A percentile compares a stretch with the other conserved stretches of the same genome.
phyloP scores from a whole-genome alignment of 2,329 filamentous ascomycete genomes.

The Sordariomycetes sp. region DNA sequence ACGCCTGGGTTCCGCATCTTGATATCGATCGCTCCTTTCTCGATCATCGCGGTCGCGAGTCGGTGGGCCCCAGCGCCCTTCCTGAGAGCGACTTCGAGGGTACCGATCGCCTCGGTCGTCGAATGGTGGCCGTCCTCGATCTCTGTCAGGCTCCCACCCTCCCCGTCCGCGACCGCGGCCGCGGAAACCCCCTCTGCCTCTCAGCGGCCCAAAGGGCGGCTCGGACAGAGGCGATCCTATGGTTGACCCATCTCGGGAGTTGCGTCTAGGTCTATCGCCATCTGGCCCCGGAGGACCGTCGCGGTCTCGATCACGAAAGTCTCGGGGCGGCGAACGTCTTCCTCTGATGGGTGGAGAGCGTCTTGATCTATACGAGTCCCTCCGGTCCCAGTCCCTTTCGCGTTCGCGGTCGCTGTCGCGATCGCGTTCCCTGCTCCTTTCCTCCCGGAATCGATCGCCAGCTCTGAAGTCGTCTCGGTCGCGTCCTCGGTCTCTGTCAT shows the following conservation, averaged over 20 bases:
- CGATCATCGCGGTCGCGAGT: constrained; percentile 45
- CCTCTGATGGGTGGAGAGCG: constrained; percentile 52
- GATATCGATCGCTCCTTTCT: constrained; percentile 33
- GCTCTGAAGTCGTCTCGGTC: constrained; percentile 55
- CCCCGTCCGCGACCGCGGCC: constrained; percentile 38
- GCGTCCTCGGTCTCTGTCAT: constrained; percentile 50
- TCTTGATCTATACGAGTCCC: constrained; percentile 28
- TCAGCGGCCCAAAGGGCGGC: constrained; percentile 46
- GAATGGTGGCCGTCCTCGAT: constrained; percentile 47
- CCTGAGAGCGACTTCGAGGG: constrained; percentile 56
- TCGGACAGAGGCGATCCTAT: constrained; percentile 65
- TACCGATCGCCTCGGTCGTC: constrained; percentile 55
- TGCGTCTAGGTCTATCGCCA: constrained; percentile 55
- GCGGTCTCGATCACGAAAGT: constrained; percentile 51
- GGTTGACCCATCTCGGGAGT: constrained; percentile 60
- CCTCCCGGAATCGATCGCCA: constrained; percentile 51
- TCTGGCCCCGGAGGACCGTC: constrained; percentile 56
- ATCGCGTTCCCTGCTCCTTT: constrained; percentile 50
- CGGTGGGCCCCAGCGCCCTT: constrained; percentile 43
- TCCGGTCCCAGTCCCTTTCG: constrained; percentile 32
- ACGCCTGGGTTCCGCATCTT: constrained; percentile 28
- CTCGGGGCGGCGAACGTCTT: constrained; percentile 57
- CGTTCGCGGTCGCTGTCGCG: constrained; percentile 35
- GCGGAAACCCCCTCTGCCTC: constrained; percentile 47
- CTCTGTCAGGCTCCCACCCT: constrained; percentile 33